Percentiles rank a stretch among this genome's conserved stretches.
Conservation (phyloP, 202 grass and related monocot genomes). For the Cymbopogon flexuosus region DNA sequence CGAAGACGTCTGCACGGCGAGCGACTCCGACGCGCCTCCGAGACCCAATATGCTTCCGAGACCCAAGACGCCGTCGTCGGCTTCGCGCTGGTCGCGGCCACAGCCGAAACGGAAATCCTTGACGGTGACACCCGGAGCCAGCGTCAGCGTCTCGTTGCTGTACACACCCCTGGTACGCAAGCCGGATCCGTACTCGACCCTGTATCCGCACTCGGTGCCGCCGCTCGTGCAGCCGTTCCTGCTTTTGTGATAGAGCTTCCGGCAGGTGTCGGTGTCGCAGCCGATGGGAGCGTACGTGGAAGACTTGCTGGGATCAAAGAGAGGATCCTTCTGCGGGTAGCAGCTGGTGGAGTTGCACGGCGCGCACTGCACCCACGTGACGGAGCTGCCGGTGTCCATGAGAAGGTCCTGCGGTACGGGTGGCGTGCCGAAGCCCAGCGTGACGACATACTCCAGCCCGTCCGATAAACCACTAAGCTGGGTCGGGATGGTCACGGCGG, state of each 20-base stretch:
- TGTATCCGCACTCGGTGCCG: neutral
- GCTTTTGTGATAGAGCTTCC: too few species aligned
- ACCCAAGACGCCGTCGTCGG: too few species aligned
- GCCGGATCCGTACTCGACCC: too few species aligned
- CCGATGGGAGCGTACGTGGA: neutral
- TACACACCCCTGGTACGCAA: too few species aligned
- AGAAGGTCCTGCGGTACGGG: neutral
- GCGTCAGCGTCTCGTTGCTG: too few species aligned
- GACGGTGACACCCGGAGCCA: too few species aligned
- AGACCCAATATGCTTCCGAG: too few species aligned
- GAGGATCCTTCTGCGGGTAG: slow-evolving; percentile 28
- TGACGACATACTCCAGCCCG: slow-evolving; percentile 37
- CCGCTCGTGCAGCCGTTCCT: too few species aligned
- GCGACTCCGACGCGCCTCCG: too few species aligned
- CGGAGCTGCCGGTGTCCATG: slow-evolving; percentile 50
- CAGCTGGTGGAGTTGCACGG: slow-evolving; percentile 33
- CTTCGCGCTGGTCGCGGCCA: too few species aligned
- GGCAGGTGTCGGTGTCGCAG: neutral
- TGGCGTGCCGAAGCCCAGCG: slow-evolving; percentile 38
- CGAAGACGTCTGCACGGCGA: too few species aligned
- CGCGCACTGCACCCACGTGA: slow-evolving; percentile 54
- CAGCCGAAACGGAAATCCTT: slow-evolving; percentile 6
- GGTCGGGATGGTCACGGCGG: neutral
- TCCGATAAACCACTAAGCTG: neutral
- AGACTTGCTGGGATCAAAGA: slow-evolving; percentile 27